phyloP scores from a whole-genome alignment of 2,329 filamentous ascomycete species.

The Nigrospora osmanthi region DNA sequence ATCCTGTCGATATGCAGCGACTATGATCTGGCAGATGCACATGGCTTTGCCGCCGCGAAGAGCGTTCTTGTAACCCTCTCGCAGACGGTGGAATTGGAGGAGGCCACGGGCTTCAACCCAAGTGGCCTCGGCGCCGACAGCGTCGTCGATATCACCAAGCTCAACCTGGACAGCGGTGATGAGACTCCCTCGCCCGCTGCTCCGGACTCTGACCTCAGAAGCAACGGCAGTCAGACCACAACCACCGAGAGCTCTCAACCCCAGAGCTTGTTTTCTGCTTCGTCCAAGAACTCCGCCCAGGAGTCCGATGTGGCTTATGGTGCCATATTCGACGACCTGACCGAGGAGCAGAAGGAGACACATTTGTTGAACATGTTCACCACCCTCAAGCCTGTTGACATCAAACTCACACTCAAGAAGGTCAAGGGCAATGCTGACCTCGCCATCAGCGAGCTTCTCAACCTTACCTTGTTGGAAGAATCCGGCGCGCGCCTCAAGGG shows the following conservation, averaged over 20 bases:
- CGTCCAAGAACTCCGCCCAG: conserved; percentile 10
- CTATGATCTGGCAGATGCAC: conserved; percentile 51
- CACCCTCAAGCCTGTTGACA: conserved; percentile 55
- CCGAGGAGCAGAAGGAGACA: conserved; percentile 53
- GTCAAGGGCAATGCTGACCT: conserved; percentile 57
- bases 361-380: conserved; percentile 67
- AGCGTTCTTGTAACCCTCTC: conserved; percentile 59
- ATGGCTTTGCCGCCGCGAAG: conserved; percentile 45
- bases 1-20: conserved; percentile 71
- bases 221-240: conserved; percentile 14
- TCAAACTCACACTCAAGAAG: conserved; percentile 61
- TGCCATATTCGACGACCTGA: conserved; percentile 30
- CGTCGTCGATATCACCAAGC: conserved; percentile 10
- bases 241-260: conserved; percentile 16
- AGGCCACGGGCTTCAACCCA: conserved; percentile 70
- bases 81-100: conserved; percentile 55
- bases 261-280: conserved; percentile 11
- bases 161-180: conserved; percentile 6
- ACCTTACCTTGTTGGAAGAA: conserved; percentile 68
- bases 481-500: conserved; percentile 58
- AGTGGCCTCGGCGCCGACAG: conserved; percentile 54
- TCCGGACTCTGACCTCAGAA: conserved; percentile 16
- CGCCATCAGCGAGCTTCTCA: conserved; percentile 75
- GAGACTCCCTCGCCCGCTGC: conserved; percentile 4
- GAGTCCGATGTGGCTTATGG: conserved; percentile 17